Percentiles rank a stretch among this genome's conserved stretches.
These are phyloP conservation scores for Epichloe gansuensis DNA, from an alignment of 2,329 filamentous ascomycete species.

Conservation along the genomic window DNA sequence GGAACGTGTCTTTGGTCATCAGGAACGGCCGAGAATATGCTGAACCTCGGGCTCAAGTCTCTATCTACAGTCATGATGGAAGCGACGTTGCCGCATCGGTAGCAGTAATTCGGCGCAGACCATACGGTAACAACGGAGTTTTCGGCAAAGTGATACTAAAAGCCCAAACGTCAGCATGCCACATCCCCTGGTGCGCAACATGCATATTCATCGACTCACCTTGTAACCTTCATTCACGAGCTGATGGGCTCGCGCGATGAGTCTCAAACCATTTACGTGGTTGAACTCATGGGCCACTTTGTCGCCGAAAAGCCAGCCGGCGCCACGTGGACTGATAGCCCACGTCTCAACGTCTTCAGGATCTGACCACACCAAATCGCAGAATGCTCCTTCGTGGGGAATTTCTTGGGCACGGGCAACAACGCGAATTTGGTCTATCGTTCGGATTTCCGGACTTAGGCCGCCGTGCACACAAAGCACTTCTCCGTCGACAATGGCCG, in stretches of 20 bases:
- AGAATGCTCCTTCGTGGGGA: conserved; percentile 96
- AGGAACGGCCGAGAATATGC: conserved; percentile 81
- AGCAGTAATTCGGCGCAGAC: conserved; percentile 95
- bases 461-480: conserved; percentile 98
- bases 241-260: conserved; percentile 95
- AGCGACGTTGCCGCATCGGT: conserved; percentile 89
- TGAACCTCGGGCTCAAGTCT: conserved; percentile 81
- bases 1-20: conserved; percentile 74
- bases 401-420: conserved; percentile 97
- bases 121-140: conserved; percentile 96
- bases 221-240: conserved; percentile 98
- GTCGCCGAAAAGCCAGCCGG: conserved; percentile 95
- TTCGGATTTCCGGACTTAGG: conserved; percentile 80
- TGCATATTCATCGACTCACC: conserved; percentile 30
- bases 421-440: conserved; percentile 97
- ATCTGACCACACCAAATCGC: conserved; percentile 95
- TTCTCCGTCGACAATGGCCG: conserved; percentile 94
- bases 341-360: conserved; percentile 96
- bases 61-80: conserved; percentile 89
- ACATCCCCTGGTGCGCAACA: not conserved
- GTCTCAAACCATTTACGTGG: conserved; percentile 88
- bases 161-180: not conserved
- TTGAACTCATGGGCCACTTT: conserved; percentile 98
- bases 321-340: conserved; percentile 83
- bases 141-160: conserved; percentile 80